These are phyloP conservation scores for Parasitella parasitica DNA, from an alignment of 371 early-diverging fungal genomes.

Conservation along the genomic window DNA sequence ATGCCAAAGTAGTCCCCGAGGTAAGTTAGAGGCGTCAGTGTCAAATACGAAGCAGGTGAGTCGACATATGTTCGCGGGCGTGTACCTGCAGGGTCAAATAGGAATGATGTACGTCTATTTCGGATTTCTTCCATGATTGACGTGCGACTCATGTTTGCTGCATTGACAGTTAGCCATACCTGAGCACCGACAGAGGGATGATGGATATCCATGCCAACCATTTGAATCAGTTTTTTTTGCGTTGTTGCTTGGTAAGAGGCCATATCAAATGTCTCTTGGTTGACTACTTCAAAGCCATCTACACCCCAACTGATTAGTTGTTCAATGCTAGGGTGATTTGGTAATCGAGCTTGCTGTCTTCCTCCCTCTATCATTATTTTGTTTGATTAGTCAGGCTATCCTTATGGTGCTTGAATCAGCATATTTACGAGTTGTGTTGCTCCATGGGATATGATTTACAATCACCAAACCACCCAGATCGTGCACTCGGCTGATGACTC, in stretches of 20 bases:
- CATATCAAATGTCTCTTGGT: conserved; percentile 63
- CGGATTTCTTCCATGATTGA: conserved; percentile 64
- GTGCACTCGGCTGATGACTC: conserved; percentile 62
- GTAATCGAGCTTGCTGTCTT: conserved; percentile 60
- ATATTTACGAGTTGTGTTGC: conserved; percentile 60
- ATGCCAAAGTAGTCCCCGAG: conserved; percentile 62
- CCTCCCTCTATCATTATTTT: conserved; percentile 37
- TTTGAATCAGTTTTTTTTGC: conserved; percentile 45
- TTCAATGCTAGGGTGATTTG: conserved; percentile 65
- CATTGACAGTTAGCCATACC: conserved; percentile 66
- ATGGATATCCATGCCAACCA: conserved; percentile 75
- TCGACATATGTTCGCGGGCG: conserved; percentile 52
- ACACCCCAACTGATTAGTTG: conserved; percentile 67
- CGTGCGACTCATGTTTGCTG: conserved; percentile 39
- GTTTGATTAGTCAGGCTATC: background rate
- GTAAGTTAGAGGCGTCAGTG: conserved; percentile 50
- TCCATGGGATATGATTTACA: conserved; percentile 84
- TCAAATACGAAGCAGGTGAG: conserved; percentile 34
- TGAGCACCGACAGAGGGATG: conserved; percentile 58
- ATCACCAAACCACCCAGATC: conserved; percentile 73
- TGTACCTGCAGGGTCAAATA: conserved; percentile 73
- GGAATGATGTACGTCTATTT: conserved; percentile 61
- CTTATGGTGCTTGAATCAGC: background rate
- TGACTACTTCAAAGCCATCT: conserved; percentile 73
- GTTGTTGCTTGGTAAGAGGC: conserved; percentile 56